phyloP scores from a whole-genome alignment of 768 basidiomycete species.

The Hericium erinaceus region DNA sequence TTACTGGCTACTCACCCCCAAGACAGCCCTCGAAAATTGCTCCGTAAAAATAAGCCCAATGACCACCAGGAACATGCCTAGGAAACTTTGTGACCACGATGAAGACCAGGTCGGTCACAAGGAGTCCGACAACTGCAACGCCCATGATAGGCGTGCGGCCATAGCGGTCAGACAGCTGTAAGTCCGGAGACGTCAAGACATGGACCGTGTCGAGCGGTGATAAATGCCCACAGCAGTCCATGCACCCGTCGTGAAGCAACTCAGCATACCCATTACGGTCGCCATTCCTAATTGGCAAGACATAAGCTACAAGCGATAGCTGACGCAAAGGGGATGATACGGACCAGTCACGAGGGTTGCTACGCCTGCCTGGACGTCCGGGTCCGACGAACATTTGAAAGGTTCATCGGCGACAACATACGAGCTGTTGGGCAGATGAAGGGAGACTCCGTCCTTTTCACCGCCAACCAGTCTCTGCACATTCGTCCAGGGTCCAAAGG shows the following conservation, averaged over 20 bases:
- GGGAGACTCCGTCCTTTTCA: too few relatives aligned
- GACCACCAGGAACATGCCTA: not conserved
- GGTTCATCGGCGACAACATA: not conserved
- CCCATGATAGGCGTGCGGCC: not conserved
- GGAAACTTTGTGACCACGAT: not conserved
- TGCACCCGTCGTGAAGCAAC: not conserved
- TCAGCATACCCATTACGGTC: not conserved
- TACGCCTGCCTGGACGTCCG: not conserved
- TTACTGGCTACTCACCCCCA: not conserved
- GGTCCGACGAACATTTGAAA: not conserved
- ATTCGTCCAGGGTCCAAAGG: not conserved
- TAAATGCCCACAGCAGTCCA: not conserved
- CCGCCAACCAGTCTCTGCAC: too few relatives aligned
- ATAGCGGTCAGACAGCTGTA: slow-evolving; percentile 3
- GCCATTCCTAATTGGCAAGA: not conserved
- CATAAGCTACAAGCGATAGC: not conserved
- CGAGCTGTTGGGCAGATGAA: too few relatives aligned
- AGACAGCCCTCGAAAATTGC: not conserved
- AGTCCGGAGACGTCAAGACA: not conserved
- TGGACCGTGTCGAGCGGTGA: not conserved
- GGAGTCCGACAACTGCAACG: not conserved
- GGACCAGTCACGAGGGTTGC: not conserved
- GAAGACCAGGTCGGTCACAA: not conserved
- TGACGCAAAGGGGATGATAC: not conserved
- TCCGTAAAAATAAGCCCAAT: not conserved